These are phyloP conservation scores for Yarrowia divulgata DNA, from an alignment of 805 yeast species.

Conservation along the genomic window DNA sequence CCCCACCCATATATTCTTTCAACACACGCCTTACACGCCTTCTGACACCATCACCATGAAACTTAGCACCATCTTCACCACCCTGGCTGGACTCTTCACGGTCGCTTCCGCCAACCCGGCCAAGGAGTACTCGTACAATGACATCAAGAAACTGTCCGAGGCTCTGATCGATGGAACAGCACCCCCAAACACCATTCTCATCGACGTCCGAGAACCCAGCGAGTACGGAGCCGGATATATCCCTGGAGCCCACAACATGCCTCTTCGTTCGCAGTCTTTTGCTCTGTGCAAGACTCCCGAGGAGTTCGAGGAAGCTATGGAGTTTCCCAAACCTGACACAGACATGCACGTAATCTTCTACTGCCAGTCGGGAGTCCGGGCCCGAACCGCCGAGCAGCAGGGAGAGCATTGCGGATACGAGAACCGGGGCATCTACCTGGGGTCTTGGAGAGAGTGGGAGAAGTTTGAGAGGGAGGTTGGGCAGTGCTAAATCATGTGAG, in stretches of 20 bases:
- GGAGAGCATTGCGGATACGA: slow-evolving; percentile 89
- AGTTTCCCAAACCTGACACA: slow-evolving; percentile 75
- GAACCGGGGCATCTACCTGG: slow-evolving; percentile 83
- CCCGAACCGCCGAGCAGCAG: slow-evolving; percentile 86
- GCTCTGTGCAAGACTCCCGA: slow-evolving; percentile 81
- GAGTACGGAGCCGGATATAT: slow-evolving; percentile 78
- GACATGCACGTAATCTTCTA: slow-evolving; percentile 82
- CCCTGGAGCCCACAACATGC: slow-evolving; percentile 85
- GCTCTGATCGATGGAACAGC: slow-evolving; percentile 50
- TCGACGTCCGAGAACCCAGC: slow-evolving; percentile 92
- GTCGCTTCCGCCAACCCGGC: not conserved
- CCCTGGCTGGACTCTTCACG: no score
- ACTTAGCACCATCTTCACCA: not conserved
- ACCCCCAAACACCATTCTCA: slow-evolving; percentile 60
- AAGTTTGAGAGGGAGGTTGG: not conserved
- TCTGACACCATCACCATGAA: not conserved
- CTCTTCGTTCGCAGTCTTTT: slow-evolving; percentile 89
- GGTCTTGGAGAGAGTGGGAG: slow-evolving; percentile 87
- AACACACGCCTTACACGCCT: not conserved
- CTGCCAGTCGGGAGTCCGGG: slow-evolving; percentile 92
- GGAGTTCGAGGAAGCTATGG: slow-evolving; percentile 80
- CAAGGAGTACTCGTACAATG: slow-evolving; percentile 17
- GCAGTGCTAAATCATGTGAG: not conserved
- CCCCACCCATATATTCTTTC: not conserved
- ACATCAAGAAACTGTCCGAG: slow-evolving; percentile 15